These are phyloP conservation scores for Trypanosoma melophagium DNA, from an alignment of 208 protist genomes.

Conservation along the genomic window DNA sequence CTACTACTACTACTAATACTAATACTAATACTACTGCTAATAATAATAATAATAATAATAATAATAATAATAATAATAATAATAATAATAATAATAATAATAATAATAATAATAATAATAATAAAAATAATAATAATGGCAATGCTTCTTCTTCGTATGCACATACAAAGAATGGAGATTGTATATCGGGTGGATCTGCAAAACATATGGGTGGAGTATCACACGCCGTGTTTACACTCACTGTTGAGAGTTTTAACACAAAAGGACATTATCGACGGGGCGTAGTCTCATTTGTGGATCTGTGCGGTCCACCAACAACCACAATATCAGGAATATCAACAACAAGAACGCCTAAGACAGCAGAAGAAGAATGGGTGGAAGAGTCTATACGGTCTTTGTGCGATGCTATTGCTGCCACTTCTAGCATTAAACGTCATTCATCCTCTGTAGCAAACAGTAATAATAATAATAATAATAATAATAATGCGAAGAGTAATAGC, in stretches of 20 bases:
- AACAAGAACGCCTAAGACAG: neutral
- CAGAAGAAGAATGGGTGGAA: constrained; percentile 24
- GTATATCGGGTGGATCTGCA: no score
- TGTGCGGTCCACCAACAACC: constrained; percentile 6
- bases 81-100: neutral
- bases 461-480: constrained; percentile 1
- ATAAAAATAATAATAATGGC: no score
- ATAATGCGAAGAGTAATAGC: neutral
- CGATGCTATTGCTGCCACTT: constrained; percentile 30
- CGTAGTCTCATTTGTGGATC: constrained; percentile 30
- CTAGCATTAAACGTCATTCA: neutral
- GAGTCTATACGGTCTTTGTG: constrained; percentile 21
- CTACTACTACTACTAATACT: neutral
- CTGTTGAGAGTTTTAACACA: constrained; percentile 36
- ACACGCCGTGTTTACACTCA: constrained; percentile 27
- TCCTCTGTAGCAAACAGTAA: no score
- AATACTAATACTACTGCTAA: constrained; percentile 1
- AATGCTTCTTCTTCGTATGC: no score
- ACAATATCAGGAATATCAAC: neutral
- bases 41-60: neutral
- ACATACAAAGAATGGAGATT: no score
- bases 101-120: no score
- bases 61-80: neutral
- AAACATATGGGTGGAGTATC: constrained; percentile 21
- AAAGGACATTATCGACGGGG: constrained; percentile 33